Base-by-base conservation (phyloP, 441 rosid genomes). In the California macrophylla region DNA sequence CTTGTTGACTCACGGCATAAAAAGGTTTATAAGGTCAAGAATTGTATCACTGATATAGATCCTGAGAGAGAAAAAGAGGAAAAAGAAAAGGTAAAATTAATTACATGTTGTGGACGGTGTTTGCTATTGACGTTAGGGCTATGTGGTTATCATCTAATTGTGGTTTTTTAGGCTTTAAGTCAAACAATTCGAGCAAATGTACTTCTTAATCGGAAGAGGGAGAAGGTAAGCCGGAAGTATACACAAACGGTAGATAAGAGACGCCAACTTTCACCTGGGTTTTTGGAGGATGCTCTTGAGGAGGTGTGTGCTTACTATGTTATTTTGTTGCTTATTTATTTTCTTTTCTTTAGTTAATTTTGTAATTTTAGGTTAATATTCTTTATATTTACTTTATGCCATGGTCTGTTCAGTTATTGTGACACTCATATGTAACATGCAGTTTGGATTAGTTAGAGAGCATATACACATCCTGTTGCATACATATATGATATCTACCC, bases 61-160 rank as follows among this genome's bases (percentile, higher is more conserved):
- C 98, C 98, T 67, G 98, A 93, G 85, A 89, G 89, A 81, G 97
- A 89, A 78, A 93, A 90, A 80, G 96, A 93, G 83, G 92, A 91
- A 76, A 88, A 89, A 74, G 98, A 93, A 78, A 93, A 78, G 98
- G 98, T 94, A 79, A n/a, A n/a, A 76, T 15, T 32, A 29, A 28
- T 83, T 75, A 38, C 66, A 36, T 66, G 58, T 61, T 54, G 54
- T 66, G 54, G 50, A n/a, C 68, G 47, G 15, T 56, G 29, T 47
- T 2, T 16, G 36, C 47, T 45, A 40, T 21, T 24, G 25, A 26
- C 26, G 15, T 64, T 4, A 38, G 20, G 26, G 38, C 34, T 23
- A 71, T 68, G 64, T 67, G 62, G 21, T 32, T 64, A 18, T 62
- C 28, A 25, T 58, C 75, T 13, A 28, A 32, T 47, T 58, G 32